A percentile compares a stretch with the other conserved stretches of the same genome.
phyloP scores from a whole-genome alignment of 208 protist species.

The Leishmania gerbilli region DNA sequence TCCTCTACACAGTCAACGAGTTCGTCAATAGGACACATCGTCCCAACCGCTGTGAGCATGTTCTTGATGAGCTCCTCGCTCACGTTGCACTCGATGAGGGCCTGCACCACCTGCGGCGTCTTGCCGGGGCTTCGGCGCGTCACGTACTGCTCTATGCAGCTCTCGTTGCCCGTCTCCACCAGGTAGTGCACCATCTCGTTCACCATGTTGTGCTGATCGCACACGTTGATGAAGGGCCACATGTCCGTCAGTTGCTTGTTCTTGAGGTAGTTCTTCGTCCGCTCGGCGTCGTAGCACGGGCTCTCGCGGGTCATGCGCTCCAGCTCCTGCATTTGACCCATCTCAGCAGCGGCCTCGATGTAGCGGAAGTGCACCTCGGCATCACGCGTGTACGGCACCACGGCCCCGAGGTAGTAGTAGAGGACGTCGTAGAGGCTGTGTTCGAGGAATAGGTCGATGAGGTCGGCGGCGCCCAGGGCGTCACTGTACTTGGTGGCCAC shows the following conservation, averaged over 20 bases:
- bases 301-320: constrained; percentile 99
- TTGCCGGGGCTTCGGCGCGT: constrained; percentile 96
- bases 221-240: constrained; percentile 99
- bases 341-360: constrained; percentile 98
- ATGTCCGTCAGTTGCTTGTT: constrained; percentile 98
- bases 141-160: constrained; percentile 98
- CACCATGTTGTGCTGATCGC: constrained; percentile 98
- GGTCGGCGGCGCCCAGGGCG: constrained; percentile 90
- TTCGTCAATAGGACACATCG: constrained; percentile 94
- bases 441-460: constrained; percentile 98
- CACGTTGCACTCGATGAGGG: constrained; percentile 98
- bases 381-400: constrained; percentile 97
- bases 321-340: constrained; percentile 98
- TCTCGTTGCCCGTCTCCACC: constrained; percentile 95
- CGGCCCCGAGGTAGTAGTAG: constrained; percentile 97
- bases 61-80: constrained; percentile 97
- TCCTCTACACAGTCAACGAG: constrained; percentile 86
- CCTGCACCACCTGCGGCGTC: constrained; percentile 98
- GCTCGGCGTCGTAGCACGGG: constrained; percentile 97
- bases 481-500: constrained; percentile 99
- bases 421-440: constrained; percentile 96
- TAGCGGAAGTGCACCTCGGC: constrained; percentile 99
- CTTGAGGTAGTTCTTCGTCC: constrained; percentile 99
- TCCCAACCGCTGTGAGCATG: constrained; percentile 95
- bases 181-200: constrained; percentile 98